A percentile compares a stretch with the other conserved stretches of the same genome.
Evolutionary conservation across 805 yeast species (phyloP).

Genomic region (Candida parachauliodes): DNA sequence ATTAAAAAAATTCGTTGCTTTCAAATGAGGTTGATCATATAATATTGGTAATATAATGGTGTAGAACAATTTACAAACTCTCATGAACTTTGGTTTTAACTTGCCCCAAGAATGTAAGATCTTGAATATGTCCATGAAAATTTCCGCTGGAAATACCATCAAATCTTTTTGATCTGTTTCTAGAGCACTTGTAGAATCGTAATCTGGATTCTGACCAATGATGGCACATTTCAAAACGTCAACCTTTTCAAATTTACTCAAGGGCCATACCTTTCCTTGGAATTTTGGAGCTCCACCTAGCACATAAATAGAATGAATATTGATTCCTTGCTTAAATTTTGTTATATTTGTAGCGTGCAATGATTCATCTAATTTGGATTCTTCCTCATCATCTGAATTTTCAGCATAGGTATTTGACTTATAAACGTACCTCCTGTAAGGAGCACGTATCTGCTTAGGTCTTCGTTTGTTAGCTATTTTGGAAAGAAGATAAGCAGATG

Average conservation of each 20-base stretch:
- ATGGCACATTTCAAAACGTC: slow-evolving; percentile 42
- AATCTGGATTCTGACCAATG: slow-evolving; percentile 21
- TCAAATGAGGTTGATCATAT: slow-evolving; percentile 60
- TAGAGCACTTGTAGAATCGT: slow-evolving; percentile 13
- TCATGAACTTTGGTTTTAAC: slow-evolving; percentile 47
- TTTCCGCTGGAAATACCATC: slow-evolving; percentile 34
- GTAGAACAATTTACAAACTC: slow-evolving; percentile 63
- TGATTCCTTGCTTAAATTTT: slow-evolving; percentile 17
- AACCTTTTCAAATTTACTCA: slow-evolving; percentile 47
- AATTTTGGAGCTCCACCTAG: slow-evolving; percentile 20
- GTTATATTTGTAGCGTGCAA: slow-evolving; percentile 6
- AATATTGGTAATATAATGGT: slow-evolving; percentile 56
- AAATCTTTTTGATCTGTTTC: slow-evolving; percentile 18
- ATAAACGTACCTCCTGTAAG: slow-evolving; percentile 72
- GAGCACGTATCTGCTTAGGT: slow-evolving; percentile 78
- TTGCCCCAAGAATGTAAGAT: slow-evolving; percentile 25
- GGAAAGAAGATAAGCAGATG: slow-evolving; percentile 10
- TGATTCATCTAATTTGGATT: slow-evolving; percentile 10
- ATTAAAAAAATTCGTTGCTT: slow-evolving; percentile 60
- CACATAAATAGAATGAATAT: slow-evolving; percentile 32
- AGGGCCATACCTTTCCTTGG: slow-evolving; percentile 42
- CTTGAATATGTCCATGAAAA: slow-evolving; percentile 29
- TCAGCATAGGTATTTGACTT: slow-evolving; percentile 32
- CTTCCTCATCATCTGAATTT: slow-evolving; percentile 21
- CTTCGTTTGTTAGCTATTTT: slow-evolving; percentile 83